Evolutionary conservation across 2,329 filamentous ascomycete genomes (phyloP).

Genomic region (Pseudophaeomoniella oleicola): DNA sequence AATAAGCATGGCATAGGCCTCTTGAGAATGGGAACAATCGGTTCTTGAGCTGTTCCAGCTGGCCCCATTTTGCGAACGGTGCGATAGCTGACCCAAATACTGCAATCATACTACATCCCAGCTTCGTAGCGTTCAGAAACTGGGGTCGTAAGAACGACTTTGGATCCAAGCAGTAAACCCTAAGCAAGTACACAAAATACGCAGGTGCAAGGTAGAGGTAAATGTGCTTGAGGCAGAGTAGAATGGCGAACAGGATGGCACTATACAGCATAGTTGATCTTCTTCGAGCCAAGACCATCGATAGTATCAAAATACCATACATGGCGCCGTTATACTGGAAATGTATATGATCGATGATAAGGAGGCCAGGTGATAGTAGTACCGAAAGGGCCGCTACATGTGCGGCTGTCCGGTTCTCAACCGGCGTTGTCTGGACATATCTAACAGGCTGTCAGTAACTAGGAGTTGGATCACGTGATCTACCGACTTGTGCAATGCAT

Average conservation of each 20-base stretch:
- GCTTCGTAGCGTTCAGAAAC: constrained; percentile 67
- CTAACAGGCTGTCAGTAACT: constrained; percentile 26
- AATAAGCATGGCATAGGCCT: constrained; percentile 92
- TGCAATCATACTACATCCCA: constrained; percentile 55
- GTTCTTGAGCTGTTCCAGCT: constrained; percentile 69
- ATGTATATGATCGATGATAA: constrained; percentile 97
- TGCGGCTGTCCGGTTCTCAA: constrained; percentile 54
- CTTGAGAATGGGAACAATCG: constrained; percentile 87
- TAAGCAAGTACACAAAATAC: constrained; percentile 87
- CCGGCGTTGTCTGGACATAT: constrained; percentile 58
- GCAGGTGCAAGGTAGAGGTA: constrained; percentile 92
- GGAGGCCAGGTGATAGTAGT: constrained; percentile 75
- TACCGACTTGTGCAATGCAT: constrained; percentile 59
- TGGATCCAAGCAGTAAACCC: constrained; percentile 71
- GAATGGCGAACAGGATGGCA: constrained; percentile 66
- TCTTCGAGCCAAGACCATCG: constrained; percentile 66
- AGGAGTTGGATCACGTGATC: constrained; percentile 3
- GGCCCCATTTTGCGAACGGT: constrained; percentile 68
- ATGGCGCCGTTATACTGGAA: constrained; percentile 99
- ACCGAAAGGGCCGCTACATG: constrained; percentile 82
- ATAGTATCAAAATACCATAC: constrained; percentile 79
- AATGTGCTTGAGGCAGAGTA: constrained; percentile 95
- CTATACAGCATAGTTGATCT: constrained; percentile 61
- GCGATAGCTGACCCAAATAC: constrained; percentile 76
- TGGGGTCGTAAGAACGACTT: constrained; percentile 55